phyloP scores from a whole-genome alignment of 2,329 filamentous ascomycete genomes.

The Pseudocercospora fijiensis region DNA sequence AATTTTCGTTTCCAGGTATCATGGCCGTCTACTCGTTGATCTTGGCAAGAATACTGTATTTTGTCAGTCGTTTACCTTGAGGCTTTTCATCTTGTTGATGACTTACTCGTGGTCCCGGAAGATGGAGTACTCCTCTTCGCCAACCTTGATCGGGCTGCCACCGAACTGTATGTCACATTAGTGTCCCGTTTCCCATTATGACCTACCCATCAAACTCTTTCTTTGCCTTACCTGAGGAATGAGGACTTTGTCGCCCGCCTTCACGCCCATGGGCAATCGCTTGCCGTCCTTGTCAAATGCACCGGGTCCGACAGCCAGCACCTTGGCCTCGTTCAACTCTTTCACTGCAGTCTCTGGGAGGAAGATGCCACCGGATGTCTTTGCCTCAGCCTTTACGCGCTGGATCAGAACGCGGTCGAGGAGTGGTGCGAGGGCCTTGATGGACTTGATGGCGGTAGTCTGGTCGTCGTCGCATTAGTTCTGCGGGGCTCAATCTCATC shows the following conservation, averaged over 20 bases:
- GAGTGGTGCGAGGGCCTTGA: slow-evolving; percentile 91
- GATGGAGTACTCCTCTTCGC: slow-evolving; percentile 91
- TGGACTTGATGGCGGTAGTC: slow-evolving; percentile 74
- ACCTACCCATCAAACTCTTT: background rate
- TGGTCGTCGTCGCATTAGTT: slow-evolving; percentile 26
- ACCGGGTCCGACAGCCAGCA: slow-evolving; percentile 91
- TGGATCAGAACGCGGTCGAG: slow-evolving; percentile 98
- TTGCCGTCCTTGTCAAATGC: slow-evolving; percentile 84
- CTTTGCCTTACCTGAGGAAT: slow-evolving; percentile 76
- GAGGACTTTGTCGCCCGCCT: slow-evolving; percentile 84
- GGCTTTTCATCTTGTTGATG: background rate
- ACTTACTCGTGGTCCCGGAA: slow-evolving; percentile 97
- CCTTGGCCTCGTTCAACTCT: slow-evolving; percentile 97
- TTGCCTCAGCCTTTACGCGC: slow-evolving; percentile 94
- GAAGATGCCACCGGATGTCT: slow-evolving; percentile 96
- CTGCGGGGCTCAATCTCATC: slow-evolving; percentile 14
- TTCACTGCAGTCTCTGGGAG: slow-evolving; percentile 95
- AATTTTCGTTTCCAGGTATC: slow-evolving; percentile 19
- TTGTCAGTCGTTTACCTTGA: slow-evolving; percentile 23
- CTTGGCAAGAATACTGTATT: slow-evolving; percentile 85
- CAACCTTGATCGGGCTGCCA: slow-evolving; percentile 93
- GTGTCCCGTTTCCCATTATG: background rate
- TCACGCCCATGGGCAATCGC: slow-evolving; percentile 79
- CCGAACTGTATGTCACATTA: slow-evolving; percentile 64
- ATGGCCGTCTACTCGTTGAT: slow-evolving; percentile 76